phyloP scores from a whole-genome alignment of 768 basidiomycete genomes.

The Rhizopogon sp. region DNA sequence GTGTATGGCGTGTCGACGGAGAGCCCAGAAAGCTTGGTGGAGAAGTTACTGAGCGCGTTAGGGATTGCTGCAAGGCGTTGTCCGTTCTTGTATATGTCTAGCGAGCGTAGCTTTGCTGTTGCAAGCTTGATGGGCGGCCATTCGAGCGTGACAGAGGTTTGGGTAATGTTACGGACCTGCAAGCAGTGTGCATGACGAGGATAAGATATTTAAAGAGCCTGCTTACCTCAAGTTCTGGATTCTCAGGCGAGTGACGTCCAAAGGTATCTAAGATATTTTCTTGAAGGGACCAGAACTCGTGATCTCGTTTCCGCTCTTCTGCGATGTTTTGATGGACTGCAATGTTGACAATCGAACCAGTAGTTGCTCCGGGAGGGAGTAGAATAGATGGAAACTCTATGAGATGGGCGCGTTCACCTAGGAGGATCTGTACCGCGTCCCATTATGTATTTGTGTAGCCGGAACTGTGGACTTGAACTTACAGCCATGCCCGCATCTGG shows the following conservation, averaged over 20 bases:
- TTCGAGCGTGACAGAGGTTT: conserved; percentile 95
- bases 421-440: conserved; percentile 57
- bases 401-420: conserved; percentile 91
- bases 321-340: conserved; percentile 82
- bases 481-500: conserved; percentile 96
- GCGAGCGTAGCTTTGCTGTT: conserved; percentile 76
- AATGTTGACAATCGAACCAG: conserved; percentile 97
- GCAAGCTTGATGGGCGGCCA: conserved; percentile 88
- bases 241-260: conserved; percentile 59
- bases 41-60: conserved; percentile 76
- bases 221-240: conserved; percentile 71
- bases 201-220: neutral
- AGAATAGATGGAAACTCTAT: conserved; percentile 98
- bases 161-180: conserved; percentile 88
- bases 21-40: conserved; percentile 81
- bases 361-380: conserved; percentile 84
- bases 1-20: conserved; percentile 82
- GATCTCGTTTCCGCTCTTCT: conserved; percentile 80
- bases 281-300: conserved; percentile 84
- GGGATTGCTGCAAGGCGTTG: conserved; percentile 85
- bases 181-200: conserved; percentile 1
- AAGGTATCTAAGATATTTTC: conserved; percentile 64
- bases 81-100: conserved; percentile 92
- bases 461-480: conserved; percentile 15
- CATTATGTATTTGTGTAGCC: conserved; percentile 2